phyloP scores from a whole-genome alignment of 2,329 filamentous ascomycete species.

The Hymenoscyphus fructigenus region DNA sequence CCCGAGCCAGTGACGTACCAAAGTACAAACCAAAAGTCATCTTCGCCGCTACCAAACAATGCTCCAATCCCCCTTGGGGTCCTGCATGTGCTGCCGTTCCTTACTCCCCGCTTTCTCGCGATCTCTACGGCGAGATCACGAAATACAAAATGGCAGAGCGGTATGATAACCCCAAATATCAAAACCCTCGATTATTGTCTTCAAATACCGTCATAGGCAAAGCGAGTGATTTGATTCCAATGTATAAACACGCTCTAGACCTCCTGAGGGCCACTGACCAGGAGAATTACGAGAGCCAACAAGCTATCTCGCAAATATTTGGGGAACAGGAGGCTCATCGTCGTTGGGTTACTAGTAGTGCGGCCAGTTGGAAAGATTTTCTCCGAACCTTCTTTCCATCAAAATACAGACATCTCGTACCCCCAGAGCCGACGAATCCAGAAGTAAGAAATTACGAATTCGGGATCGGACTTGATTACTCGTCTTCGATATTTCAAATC shows the following conservation, averaged over 20 bases:
- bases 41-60: constrained; percentile 55
- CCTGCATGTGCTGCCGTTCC: constrained; percentile 54
- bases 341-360: not conserved
- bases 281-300: constrained; percentile 14
- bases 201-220: constrained; percentile 51
- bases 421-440: not conserved
- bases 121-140: constrained; percentile 48
- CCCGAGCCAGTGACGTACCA: constrained; percentile 35
- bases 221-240: constrained; percentile 45
- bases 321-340: constrained; percentile 53
- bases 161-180: constrained; percentile 34
- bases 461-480: constrained; percentile 30
- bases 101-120: constrained; percentile 47
- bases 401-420: not conserved
- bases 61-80: constrained; percentile 44
- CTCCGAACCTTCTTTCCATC: not conserved
- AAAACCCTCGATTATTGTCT: constrained; percentile 49
- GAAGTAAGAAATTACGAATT: constrained; percentile 18
- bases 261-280: constrained; percentile 15
- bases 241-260: constrained; percentile 42
- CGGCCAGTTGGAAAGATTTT: constrained; percentile 40
- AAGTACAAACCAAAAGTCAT: constrained; percentile 53
- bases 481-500: constrained; percentile 25
- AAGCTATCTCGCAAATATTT: constrained; percentile 49
- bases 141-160: too few relatives aligned